Evolutionary conservation across 2,329 filamentous ascomycete genomes (phyloP), one percentile per base, ranked within the genome.

Genomic region (Arthroderma sp.): DNA sequence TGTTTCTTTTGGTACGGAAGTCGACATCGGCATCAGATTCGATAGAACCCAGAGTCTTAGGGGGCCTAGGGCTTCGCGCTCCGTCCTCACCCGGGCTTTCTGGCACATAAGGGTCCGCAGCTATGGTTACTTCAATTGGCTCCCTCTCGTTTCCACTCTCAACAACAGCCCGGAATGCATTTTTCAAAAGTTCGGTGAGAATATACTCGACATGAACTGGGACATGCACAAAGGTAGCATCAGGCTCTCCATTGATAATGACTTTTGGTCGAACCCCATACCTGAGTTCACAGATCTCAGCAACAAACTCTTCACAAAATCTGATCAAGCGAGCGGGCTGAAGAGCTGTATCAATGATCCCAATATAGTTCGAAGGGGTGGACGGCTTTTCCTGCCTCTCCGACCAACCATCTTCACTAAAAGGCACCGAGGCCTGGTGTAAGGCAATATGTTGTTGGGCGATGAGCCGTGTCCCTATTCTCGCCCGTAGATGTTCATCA

Each of bases 141-240:
- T 94, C 83, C 36, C 76, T 73, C 53, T 83, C 81, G 56, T 77
- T 80, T n/a, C 80, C 79, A 47, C 76, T 81, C 64, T 98, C 91
- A 6, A 96, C 80, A 0, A 86, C 93, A 3, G 91, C 89, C 37
- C 91, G 79, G 68, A 96, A 98, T 1, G 88, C 85, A 58, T 98
- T 98, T 65, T 98, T 98, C 47, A 98, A 74, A 1, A 98, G 74
- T 64, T 98, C 91, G 0, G 89, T 98, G 51, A 95, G 77, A 52
- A 98, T 95, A 63, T 98, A 98, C 64, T 96, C 89, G 27, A 98
- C 75, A 62, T 98, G 91, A 61, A 94, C 91, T 9, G 91, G 91
- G 6, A 98, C 81, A 57, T 93, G 91, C 15, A 89, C 87, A 58
- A 98, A 94, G 0, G 80, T 81, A n/a, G 88, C 86, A 42, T 83